Evolutionary conservation across 495 filamentous ascomycete genomes (phyloP).

Genomic region (Aspergillus biplanus): DNA sequence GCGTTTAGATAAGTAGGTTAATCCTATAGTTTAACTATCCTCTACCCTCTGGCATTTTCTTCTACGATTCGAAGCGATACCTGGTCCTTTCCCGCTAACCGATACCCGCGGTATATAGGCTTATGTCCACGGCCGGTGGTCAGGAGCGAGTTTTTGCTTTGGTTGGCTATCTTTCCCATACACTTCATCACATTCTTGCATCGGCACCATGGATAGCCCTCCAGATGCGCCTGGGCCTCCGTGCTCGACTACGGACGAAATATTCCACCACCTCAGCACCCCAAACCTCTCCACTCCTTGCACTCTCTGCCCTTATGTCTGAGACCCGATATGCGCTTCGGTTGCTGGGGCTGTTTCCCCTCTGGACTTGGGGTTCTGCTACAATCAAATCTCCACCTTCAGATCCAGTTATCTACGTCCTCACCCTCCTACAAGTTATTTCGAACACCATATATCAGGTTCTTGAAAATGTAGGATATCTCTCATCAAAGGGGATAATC

Average conservation of each 20-base stretch:
- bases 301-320: conserved; percentile 58
- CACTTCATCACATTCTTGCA: conserved; percentile 44
- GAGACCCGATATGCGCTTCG: conserved; percentile 77
- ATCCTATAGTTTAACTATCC: background rate
- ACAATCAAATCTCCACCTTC: conserved; percentile 54
- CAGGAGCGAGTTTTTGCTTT: conserved; percentile 43
- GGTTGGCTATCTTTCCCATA: conserved; percentile 43
- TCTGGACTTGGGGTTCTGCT: conserved; percentile 72
- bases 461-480: conserved; percentile 83
- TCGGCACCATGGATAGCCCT: conserved; percentile 44
- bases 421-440: conserved; percentile 70
- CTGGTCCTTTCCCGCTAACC: conserved; percentile 9
- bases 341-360: conserved; percentile 75
- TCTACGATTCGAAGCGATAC: background rate
- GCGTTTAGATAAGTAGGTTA: conserved; percentile 42
- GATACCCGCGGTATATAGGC: conserved; percentile 25
- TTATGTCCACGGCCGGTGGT: conserved; percentile 39
- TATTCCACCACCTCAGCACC: conserved; percentile 22
- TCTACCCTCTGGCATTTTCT: background rate
- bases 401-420: conserved; percentile 45
- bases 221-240: conserved; percentile 40
- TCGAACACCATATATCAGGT: conserved; percentile 71
- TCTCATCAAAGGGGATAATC: conserved; percentile 63
- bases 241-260: conserved; percentile 43
- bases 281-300: conserved; percentile 34